A percentile compares a stretch with the other conserved stretches of the same genome.
Evolutionary conservation across 495 filamentous ascomycete species (phyloP).

Genomic region (Penicillium pancosmium): DNA sequence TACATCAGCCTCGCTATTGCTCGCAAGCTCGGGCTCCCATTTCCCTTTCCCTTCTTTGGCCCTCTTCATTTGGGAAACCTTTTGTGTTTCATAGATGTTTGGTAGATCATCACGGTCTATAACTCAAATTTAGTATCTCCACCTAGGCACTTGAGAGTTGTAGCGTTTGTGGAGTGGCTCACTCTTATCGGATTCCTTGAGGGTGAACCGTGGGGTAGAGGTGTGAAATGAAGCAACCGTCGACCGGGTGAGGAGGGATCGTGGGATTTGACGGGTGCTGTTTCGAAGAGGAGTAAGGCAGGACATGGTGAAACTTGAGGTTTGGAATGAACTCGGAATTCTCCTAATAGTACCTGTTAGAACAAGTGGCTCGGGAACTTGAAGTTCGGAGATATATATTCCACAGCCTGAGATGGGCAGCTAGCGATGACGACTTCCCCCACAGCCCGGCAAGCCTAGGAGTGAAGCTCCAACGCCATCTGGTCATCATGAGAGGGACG

Average conservation of each 20-base stretch:
- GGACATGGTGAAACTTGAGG: conserved; percentile 26
- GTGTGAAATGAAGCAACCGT: conserved; percentile 35
- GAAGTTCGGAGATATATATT: too few relatives aligned
- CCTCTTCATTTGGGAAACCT: conserved; percentile 69
- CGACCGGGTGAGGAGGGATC: conserved; percentile 15
- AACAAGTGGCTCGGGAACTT: too few relatives aligned
- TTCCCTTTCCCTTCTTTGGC: conserved; percentile 74
- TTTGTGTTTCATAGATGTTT: conserved; percentile 65
- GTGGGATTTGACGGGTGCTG: conserved; percentile 26
- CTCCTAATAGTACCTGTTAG: too few relatives aligned
- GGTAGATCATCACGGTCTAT: conserved; percentile 45
- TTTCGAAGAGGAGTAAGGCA: conserved; percentile 36
- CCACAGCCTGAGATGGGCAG: not conserved
- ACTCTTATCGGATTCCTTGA: conserved; percentile 45
- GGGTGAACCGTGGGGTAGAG: conserved; percentile 23
- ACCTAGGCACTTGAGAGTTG: not conserved
- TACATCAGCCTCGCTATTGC: conserved; percentile 79
- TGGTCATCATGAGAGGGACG: not conserved
- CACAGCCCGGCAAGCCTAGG: not conserved
- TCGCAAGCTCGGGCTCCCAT: conserved; percentile 81
- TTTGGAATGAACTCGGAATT: too few relatives aligned
- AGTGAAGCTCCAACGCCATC: not conserved
- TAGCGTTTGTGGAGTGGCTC: not conserved
- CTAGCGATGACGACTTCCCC: not conserved
- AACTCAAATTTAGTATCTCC: conserved; percentile 8